Percentiles rank a stretch among this genome's conserved stretches.
Conservation (phyloP, 768 basidiomycete genomes). For the Ephemerocybe angulata region DNA sequence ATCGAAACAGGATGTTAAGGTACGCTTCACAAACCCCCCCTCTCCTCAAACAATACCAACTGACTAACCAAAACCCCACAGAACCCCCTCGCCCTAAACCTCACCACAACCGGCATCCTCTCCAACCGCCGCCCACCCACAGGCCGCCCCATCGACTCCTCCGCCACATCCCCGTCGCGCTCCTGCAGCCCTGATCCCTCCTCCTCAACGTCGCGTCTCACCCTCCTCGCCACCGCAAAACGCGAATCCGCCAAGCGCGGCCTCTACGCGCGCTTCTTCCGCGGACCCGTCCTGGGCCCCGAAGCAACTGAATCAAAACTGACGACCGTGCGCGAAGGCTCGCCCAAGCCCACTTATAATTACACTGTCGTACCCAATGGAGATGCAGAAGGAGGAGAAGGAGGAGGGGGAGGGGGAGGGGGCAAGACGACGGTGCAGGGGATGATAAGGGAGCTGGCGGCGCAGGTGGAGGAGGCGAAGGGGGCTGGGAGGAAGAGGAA, state of each 20-base stretch:
- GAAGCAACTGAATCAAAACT: constrained; percentile 27
- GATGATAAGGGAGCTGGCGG: constrained; percentile 3
- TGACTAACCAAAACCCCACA: constrained; percentile 1
- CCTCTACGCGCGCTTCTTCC: constrained; percentile 80
- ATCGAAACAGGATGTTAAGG: constrained; percentile 7
- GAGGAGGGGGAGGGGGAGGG: constrained; percentile 1
- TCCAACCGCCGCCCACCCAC: constrained; percentile 61
- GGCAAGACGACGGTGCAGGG: neutral
- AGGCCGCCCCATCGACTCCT: constrained; percentile 43
- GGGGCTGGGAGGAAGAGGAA: constrained; percentile 12
- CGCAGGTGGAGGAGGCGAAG: constrained; percentile 12
- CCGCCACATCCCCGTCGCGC: constrained; percentile 40
- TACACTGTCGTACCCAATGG: too few species aligned
- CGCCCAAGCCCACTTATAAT: constrained; percentile 4
- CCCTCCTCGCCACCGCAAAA: constrained; percentile 63
- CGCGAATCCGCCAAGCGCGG: constrained; percentile 70
- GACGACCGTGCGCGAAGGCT: constrained; percentile 16
- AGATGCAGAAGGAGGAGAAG: too few species aligned
- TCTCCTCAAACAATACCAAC: neutral
- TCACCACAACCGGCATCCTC: constrained; percentile 72
- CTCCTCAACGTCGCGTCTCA: constrained; percentile 32
- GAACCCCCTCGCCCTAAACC: constrained; percentile 35
- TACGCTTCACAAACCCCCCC: neutral
- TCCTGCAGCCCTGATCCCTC: constrained; percentile 15
- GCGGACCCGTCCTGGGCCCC: constrained; percentile 66